phyloP scores from a whole-genome alignment of 805 yeast species.

The Lipomyces lipofer region DNA sequence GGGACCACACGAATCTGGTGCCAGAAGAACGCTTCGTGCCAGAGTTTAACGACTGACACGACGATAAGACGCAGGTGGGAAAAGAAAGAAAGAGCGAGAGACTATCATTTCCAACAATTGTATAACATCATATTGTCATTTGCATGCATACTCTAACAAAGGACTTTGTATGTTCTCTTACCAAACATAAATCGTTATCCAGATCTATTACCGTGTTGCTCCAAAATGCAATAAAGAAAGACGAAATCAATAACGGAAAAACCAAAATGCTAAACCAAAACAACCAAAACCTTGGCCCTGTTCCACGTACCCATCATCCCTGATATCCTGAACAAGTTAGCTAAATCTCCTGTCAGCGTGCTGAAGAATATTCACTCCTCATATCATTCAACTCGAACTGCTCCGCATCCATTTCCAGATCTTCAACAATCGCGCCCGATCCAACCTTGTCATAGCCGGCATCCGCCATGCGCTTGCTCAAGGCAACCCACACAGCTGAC shows the following conservation, averaged over 20 bases:
- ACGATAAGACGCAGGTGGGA: background rate
- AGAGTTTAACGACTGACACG: background rate
- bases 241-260: too few species aligned
- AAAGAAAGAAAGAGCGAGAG: background rate
- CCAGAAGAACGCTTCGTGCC: slow-evolving; percentile 18
- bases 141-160: too few species aligned
- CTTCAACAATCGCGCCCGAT: slow-evolving; percentile 12
- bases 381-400: background rate
- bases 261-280: too few species aligned
- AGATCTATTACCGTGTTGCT: background rate
- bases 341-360: too few species aligned
- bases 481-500: slow-evolving; percentile 62
- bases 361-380: too few species aligned
- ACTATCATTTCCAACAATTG: slow-evolving; percentile 10
- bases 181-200: background rate
- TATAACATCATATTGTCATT: too few species aligned
- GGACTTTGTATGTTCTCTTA: too few species aligned
- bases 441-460: slow-evolving; percentile 27
- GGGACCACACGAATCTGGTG: slow-evolving; percentile 64
- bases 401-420: slow-evolving; percentile 3
- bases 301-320: too few species aligned
- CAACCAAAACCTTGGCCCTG: too few species aligned
- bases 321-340: too few species aligned
- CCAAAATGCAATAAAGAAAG: too few species aligned
- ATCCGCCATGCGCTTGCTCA: slow-evolving; percentile 46